phyloP scores from a whole-genome alignment of 495 filamentous ascomycete genomes.

The Xylaria castorea region DNA sequence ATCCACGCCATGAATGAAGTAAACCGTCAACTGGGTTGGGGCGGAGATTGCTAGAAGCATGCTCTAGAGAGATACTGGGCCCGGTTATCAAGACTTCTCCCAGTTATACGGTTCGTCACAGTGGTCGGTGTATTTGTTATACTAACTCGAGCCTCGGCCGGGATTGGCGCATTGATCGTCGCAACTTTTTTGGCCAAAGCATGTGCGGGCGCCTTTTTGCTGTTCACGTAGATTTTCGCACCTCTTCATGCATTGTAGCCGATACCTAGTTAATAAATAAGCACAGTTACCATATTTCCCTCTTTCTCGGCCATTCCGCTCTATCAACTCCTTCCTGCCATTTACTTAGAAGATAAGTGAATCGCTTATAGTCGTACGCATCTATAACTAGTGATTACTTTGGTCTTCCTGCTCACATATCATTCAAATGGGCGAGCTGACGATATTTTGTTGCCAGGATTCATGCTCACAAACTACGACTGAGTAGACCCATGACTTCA shows the following conservation, averaged over 20 bases:
- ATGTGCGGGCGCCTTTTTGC: neutral
- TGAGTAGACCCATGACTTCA: too few species aligned
- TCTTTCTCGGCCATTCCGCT: neutral
- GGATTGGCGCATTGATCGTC: constrained; percentile 11
- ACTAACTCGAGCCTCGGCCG: constrained; percentile 4
- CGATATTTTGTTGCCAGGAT: neutral
- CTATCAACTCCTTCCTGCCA: neutral
- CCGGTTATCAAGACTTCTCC: neutral
- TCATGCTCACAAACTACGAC: neutral
- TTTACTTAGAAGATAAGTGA: neutral
- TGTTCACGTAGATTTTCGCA: constrained; percentile 4
- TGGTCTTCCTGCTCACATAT: neutral
- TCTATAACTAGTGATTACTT: neutral
- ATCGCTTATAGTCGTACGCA: neutral
- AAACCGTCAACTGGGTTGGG: constrained; percentile 57
- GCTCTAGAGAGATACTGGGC: neutral
- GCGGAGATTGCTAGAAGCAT: constrained; percentile 40
- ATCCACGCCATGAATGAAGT: constrained; percentile 52
- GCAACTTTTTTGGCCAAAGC: neutral
- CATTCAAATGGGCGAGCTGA: neutral
- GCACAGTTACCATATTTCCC: neutral
- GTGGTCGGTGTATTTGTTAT: neutral
- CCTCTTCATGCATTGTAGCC: neutral
- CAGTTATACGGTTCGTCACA: neutral
- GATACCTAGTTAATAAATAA: neutral